Evolutionary conservation across 192 early-diverging fungal species (phyloP).

Genomic region (Polychytrium aggregatum): DNA sequence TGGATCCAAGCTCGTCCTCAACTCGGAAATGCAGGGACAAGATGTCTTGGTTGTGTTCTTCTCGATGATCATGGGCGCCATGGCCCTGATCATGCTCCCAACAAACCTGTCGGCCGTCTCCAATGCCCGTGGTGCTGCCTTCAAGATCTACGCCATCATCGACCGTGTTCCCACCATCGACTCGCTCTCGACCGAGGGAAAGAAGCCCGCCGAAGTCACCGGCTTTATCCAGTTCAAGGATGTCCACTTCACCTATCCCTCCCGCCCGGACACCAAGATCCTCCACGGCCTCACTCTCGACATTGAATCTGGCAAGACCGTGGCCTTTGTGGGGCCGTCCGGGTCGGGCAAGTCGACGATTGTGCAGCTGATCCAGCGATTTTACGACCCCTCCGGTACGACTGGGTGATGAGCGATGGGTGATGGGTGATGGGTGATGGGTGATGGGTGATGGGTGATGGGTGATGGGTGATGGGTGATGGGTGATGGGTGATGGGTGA

Average conservation of each 20-base stretch:
- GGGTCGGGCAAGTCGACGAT: conserved; percentile 62
- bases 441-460: no score
- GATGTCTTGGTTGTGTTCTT: conserved; percentile 34
- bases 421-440: no score
- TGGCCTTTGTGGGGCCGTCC: conserved; percentile 77
- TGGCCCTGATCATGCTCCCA: conserved; percentile 24
- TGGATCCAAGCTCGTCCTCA: conserved; percentile 48
- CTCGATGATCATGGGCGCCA: conserved; percentile 31
- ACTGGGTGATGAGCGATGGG: no score
- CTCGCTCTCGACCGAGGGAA: conserved; percentile 15
- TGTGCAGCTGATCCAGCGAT: conserved; percentile 47
- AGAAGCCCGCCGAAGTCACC: conserved; percentile 12
- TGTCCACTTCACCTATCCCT: conserved; percentile 50
- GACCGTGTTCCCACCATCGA: conserved; percentile 37
- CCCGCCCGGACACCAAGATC: conserved; percentile 47
- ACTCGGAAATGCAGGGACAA: conserved; percentile 29
- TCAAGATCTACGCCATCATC: conserved; percentile 35
- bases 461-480: no score
- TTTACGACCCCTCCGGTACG: no score
- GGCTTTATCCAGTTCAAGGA: conserved; percentile 34
- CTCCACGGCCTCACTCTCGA: conserved; percentile 39
- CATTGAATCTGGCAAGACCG: conserved; percentile 53
- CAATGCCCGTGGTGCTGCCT: conserved; percentile 33
- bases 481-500: no score
- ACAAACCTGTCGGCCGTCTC: conserved; percentile 24